Conservation (phyloP, 305 asterid genomes). For the Lippia alba region DNA sequence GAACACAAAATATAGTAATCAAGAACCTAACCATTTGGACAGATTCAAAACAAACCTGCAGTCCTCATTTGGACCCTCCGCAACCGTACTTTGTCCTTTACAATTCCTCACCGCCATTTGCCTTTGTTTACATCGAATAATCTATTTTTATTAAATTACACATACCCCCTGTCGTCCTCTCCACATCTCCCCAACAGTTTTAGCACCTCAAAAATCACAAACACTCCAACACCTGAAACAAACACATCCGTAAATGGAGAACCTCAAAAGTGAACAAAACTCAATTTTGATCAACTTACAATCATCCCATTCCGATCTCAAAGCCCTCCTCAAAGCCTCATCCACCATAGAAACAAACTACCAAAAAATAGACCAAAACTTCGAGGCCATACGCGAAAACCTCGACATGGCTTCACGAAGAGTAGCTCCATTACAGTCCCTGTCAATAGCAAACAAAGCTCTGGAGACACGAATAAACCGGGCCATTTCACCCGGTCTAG, state of each 20-base stretch:
- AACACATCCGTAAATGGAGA: constrained; percentile 40
- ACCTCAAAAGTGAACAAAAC: constrained; percentile 43
- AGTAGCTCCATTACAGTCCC: constrained; percentile 72
- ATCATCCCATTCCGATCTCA: constrained; percentile 52
- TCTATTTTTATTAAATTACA: constrained; percentile 19
- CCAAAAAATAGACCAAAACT: constrained; percentile 44
- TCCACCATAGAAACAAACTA: constrained; percentile 43
- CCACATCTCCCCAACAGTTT: constrained; percentile 14
- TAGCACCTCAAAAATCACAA: not conserved
- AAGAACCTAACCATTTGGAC: constrained; percentile 27
- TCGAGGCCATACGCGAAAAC: constrained; percentile 45
- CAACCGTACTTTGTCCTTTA: constrained; percentile 30
- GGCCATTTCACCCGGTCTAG: constrained; percentile 68
- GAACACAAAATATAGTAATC: not conserved
- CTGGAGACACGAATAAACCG: constrained; percentile 75
- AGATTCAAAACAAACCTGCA: constrained; percentile 34
- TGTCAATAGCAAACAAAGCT: constrained; percentile 75
- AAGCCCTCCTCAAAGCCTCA: constrained; percentile 53
- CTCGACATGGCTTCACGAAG: constrained; percentile 53
- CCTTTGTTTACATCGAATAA: constrained; percentile 48
- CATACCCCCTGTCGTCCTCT: constrained; percentile 28
- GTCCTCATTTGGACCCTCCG: constrained; percentile 36
- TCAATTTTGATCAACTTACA: constrained; percentile 42
- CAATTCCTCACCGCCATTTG: constrained; percentile 42
- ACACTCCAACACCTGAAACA: not conserved